Base-by-base conservation (phyloP, 2,329 filamentous ascomycete genomes). In the Colletotrichum sp. region DNA sequence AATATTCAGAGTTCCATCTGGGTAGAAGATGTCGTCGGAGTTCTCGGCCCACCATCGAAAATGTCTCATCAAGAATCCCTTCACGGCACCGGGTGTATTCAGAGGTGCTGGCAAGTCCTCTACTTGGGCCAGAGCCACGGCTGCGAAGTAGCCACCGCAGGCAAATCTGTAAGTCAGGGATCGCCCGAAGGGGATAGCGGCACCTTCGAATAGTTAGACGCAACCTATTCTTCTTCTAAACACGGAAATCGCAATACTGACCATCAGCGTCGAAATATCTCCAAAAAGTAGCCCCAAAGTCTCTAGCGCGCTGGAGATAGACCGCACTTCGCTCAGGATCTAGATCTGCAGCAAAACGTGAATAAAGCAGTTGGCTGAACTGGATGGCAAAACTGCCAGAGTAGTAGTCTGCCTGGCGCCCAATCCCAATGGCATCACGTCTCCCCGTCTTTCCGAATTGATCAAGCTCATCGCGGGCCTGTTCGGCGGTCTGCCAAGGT, bases 361-460 rank as follows among this genome's bases (percentile, higher is more conserved):
- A 82, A 75, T 88, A 90, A 0, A 89, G 80, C 4, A 90, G 79
- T 73, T 90, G 88, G 3, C 84, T 86, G 39, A 89, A 90, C 71
- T 90, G 89, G 11, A 90, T 88, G 0, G 89, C 89, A 71, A 90
- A 90, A 62, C 89, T 90, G 0, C 88, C 88, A 1, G 88, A 90
- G 71, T 90, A 90, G 78, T 90, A 90, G 68, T 90, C 89, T 0
- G 85, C 88, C 62, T 90, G 88, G 7, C 84, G 52, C 2, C 83
- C 82, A 0, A 78, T 64, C 1, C 80, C 79, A 1, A 81, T 67
- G 0, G 62, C 55, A 22, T 83, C 81, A 32, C 79, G 76, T 12
- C 82, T 77, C 0, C 80, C 78, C 0, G 79, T 80, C 19, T 74
- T 71, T 1, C 71, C 78, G 72, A 5, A 66, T 5, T 32, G 71